Percentiles rank a stretch among this genome's conserved stretches.
Conservation (phyloP, 345 rosid species). For the Citrus mangshanensis region DNA sequence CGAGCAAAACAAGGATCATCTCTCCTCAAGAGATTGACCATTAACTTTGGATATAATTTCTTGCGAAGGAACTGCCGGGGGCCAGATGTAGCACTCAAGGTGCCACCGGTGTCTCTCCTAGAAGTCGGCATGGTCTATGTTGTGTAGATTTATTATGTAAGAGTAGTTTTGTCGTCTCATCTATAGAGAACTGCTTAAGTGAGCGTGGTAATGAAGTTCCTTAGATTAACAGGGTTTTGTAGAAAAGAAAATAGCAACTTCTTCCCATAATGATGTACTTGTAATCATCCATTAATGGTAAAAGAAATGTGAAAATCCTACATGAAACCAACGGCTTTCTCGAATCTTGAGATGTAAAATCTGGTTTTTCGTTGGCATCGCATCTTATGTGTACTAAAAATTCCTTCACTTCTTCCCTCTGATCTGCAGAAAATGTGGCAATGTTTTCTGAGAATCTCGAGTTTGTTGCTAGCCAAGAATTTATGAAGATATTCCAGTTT, state of each 20-base stretch:
- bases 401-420: not conserved
- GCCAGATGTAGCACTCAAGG: slow-evolving; percentile 84
- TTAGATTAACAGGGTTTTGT: not conserved
- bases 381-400: not conserved
- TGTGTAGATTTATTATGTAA: slow-evolving; percentile 31
- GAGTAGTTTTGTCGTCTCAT: slow-evolving; percentile 9
- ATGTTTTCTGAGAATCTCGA: not conserved
- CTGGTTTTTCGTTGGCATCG: not conserved
- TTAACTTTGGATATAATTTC: slow-evolving; percentile 81
- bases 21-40: slow-evolving; percentile 67
- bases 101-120: slow-evolving; percentile 80
- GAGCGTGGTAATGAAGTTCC: not conserved
- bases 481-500: not conserved
- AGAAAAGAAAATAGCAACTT: not conserved
- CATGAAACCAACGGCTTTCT: not conserved
- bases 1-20: slow-evolving; percentile 94
- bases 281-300: not conserved
- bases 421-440: not conserved
- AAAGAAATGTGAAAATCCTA: not conserved
- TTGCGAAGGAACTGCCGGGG: slow-evolving; percentile 91
- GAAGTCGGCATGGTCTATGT: slow-evolving; percentile 99
- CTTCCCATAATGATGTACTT: not conserved
- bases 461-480: not conserved
- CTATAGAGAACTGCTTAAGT: not conserved
- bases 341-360: not conserved